Evolutionary conservation across 768 basidiomycete species (phyloP), one percentile per base, ranked within the genome.

Genomic region (Hemileccinum rubropunctum): DNA sequence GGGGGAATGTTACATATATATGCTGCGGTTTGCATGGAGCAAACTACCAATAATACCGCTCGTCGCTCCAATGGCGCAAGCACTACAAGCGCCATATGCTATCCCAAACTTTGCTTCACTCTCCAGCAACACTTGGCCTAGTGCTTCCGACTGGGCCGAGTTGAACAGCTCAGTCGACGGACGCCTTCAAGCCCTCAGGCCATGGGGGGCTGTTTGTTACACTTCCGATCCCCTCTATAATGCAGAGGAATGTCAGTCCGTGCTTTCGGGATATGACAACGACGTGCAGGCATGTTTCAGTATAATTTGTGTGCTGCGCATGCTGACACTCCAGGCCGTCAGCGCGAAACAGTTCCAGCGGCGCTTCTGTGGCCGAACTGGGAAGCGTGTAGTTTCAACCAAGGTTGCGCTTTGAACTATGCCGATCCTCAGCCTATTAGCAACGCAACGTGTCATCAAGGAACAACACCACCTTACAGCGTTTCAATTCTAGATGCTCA

Each of bases 351-450:
- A 6, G 36, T 40, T 12, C 32, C 62, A 1, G 23, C 59, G 0
- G 59, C 62, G 3, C 54, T 64, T 10, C 37, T 63, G 14, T 63
- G 54, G 62, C 0, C 48, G 13, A 63, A 63, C 48, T 64, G 57
- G 57, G 62, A 64, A 36, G 28, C 54, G 3, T 63, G 62, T 28
- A 40, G 49, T 14, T 64, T 51, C 11, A 42, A 11, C 4, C 34
- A 55, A 27, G 62, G 53, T 2, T 63, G 62, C 21, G 42, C 53
- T n/a, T 21, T 64, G 18, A 52, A 64, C 23, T 57, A 53, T 30
- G 28, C 23, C 21, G 20, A 59, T 18, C 62, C 62, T 21, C 59
- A 62, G 14, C 42, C 46, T 4, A 34, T 61, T 6, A 43, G 18
- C 11, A 42, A 42, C 5, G 36, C 42, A 6, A 34, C 28, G 4